A percentile compares a stretch with the other conserved stretches of the same genome.
Evolutionary conservation across 306 rosid species (phyloP).

Genomic region (Argentina anserina): DNA sequence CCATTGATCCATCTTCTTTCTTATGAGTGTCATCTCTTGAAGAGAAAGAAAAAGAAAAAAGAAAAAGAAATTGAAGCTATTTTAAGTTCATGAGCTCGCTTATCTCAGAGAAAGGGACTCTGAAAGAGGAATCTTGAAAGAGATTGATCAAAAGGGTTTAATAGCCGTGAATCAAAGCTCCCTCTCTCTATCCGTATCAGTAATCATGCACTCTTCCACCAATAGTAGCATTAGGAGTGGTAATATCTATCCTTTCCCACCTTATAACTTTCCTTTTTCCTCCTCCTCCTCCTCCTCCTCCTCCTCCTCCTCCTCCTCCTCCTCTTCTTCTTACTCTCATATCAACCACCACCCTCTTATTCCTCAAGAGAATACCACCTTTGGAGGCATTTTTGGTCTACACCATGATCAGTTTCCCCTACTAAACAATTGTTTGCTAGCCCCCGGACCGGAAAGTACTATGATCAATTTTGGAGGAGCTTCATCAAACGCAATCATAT

Average conservation of each 20-base stretch:
- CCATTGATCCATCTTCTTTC: not conserved
- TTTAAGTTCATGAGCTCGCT: slow-evolving; percentile 10
- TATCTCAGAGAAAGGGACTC: not conserved
- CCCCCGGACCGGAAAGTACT: slow-evolving; percentile 24
- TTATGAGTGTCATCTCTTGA: no score
- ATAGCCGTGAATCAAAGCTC: not conserved
- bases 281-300: slow-evolving; percentile 27
- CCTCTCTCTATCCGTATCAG: not conserved
- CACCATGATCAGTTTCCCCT: slow-evolving; percentile 36
- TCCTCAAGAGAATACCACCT: not conserved
- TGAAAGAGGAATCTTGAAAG: slow-evolving; percentile 12
- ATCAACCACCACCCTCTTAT: slow-evolving; percentile 14
- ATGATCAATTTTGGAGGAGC: slow-evolving; percentile 22
- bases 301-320: no score
- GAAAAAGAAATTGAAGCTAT: not conserved
- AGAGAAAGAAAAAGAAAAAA: no score
- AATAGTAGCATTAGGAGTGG: slow-evolving; percentile 2
- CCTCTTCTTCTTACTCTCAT: slow-evolving; percentile 22
- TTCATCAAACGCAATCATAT: not conserved
- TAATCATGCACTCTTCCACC: slow-evolving; percentile 60
- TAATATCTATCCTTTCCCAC: slow-evolving; percentile 35
- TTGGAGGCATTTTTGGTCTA: slow-evolving; percentile 20
- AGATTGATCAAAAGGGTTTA: not conserved
- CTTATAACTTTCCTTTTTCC: slow-evolving; percentile 39
- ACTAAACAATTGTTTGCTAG: slow-evolving; percentile 12